Conservation (phyloP, 257 asterid species). For the Gentiana straminea region DNA sequence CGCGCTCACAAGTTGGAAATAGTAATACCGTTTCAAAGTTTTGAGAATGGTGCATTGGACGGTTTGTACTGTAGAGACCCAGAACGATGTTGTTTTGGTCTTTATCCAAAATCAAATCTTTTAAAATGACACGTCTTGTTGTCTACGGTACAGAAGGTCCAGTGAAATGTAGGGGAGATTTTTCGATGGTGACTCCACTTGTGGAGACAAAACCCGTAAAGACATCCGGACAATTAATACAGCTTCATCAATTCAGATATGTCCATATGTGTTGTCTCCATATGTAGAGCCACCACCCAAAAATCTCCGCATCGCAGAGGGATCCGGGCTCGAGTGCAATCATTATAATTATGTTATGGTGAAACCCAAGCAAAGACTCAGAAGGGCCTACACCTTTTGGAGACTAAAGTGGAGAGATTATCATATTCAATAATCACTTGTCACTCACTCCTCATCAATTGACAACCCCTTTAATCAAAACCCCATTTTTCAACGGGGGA, state of each 20-base stretch:
- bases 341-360: background rate
- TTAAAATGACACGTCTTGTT: too few relatives aligned
- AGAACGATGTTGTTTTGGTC: too few relatives aligned
- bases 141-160: too few relatives aligned
- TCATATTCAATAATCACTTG: background rate
- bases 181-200: background rate
- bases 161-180: background rate
- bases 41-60: too few relatives aligned
- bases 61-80: too few relatives aligned
- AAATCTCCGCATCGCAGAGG: too few relatives aligned
- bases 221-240: background rate
- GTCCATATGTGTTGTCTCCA: background rate
- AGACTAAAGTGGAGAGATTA: conserved; percentile 4
- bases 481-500: conserved; percentile 8
- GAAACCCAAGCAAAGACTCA: conserved; percentile 12
- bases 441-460: too few relatives aligned
- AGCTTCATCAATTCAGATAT: background rate
- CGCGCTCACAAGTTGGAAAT: too few relatives aligned
- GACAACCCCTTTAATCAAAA: background rate
- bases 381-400: background rate
- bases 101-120: too few relatives aligned
- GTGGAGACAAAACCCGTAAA: background rate
- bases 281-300: background rate
- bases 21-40: too few relatives aligned
- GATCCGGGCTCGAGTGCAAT: background rate